These are phyloP conservation scores for Flaveria brownii DNA, from an alignment of 129 eudicot genomes.

Conservation along the genomic window DNA sequence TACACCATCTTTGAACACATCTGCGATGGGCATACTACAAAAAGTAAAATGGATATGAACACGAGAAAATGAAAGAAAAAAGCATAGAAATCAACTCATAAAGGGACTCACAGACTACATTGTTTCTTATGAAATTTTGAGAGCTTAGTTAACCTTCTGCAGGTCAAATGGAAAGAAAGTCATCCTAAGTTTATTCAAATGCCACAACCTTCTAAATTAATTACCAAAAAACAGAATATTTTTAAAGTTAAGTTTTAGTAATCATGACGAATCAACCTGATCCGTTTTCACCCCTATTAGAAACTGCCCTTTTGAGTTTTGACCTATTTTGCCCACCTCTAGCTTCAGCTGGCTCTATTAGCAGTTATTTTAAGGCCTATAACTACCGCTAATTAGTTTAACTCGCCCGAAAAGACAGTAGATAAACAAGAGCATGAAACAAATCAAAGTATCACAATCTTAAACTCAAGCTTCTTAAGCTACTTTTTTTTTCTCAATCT, in stretches of 20 bases:
- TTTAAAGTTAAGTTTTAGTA: background rate
- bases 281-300: background rate
- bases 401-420: too few relatives aligned
- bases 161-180: background rate
- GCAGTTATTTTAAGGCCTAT: too few relatives aligned
- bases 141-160: background rate
- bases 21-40: conserved; percentile 96
- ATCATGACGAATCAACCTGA: background rate
- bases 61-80: conserved; percentile 13
- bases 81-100: background rate
- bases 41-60: conserved; percentile 26
- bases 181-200: background rate
- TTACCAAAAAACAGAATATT: background rate
- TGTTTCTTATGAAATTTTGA: background rate
- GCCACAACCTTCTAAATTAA: background rate
- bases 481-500: background rate
- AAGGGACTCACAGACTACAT: background rate
- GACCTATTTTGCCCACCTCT: background rate
- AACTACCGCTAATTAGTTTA: too few relatives aligned
- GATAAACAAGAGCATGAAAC: too few relatives aligned
- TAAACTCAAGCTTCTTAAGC: background rate
- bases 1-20: conserved; percentile 98
- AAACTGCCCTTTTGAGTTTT: background rate
- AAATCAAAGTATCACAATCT: background rate
- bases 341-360: too few relatives aligned